Evolutionary conservation across 148 eudicot genomes (phyloP), one percentile per base, ranked within the genome.

Genomic region (Heliosperma pusillum): DNA sequence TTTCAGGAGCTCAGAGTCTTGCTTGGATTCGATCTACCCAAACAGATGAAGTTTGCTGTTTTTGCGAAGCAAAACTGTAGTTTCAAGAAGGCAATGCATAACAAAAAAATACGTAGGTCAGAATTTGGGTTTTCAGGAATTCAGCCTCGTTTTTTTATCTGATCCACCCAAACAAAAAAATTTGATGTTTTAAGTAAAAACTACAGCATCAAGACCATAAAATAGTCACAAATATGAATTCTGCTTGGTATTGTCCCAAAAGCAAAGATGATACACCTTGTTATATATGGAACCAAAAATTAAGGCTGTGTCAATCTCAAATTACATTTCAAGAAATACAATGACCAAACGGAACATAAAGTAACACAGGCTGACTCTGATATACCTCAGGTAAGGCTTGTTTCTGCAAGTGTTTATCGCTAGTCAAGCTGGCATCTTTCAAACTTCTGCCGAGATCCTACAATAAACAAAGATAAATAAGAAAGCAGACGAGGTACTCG

Each of bases 381-480:
- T 42, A 70, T 75, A 93, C 97, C 96, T 83, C 85, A 20, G 86
- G 87, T 74, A 84, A 53, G 76, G 81, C 86, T 80, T 73, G 79
- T 74, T 79, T 87, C 71, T 85, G 62, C 47, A 71, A 36, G 33
- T 74, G 77, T 62, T 83, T 53, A 79, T 85, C 91, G 42, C 77
- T 73, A 21, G 25, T 69, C 66, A 66, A 57, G 19, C 79, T 75
- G 24, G 63, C 33, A 71, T 85, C 88, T 69, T 83, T 71, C 40
- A 47, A 3, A 72, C 22, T 65, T 78, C 78, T 77, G 24, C 78
- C 68, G 47, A 33, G 79, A 61, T 81, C 93, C 97, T 89, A 82
- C 78, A 79, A 71, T 66, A 55, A 70, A 62, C 40, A 45, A 60
- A 71, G 60, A 77, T 47, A 63, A 47, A 64, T 63, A 17, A 53